Evolutionary conservation across 2,329 filamentous ascomycete genomes (phyloP).

Genomic region (Hirsutella minnesotensis): DNA sequence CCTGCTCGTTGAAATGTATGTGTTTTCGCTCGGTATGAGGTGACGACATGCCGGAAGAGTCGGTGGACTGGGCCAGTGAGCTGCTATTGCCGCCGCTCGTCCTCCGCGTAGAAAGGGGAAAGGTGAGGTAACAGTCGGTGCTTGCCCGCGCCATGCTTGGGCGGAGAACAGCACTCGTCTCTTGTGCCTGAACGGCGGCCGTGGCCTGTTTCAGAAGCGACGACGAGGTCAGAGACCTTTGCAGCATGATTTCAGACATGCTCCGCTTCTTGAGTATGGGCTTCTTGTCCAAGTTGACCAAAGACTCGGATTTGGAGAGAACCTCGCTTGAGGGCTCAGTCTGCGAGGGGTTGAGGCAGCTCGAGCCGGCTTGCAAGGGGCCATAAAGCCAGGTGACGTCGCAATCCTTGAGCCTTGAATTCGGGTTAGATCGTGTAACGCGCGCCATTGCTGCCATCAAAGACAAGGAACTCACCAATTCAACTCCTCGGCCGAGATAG

Average conservation of each 20-base stretch:
- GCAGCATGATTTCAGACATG: constrained; percentile 91
- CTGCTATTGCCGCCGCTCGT: constrained; percentile 52
- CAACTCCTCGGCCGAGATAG: constrained; percentile 78
- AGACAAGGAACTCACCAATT: constrained; percentile 58
- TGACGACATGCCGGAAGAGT: constrained; percentile 58
- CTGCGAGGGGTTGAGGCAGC: constrained; percentile 36
- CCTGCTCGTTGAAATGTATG: constrained; percentile 94
- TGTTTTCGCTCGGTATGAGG: constrained; percentile 62
- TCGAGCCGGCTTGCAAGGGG: constrained; percentile 65
- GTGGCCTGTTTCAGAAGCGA: constrained; percentile 84
- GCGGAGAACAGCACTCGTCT: constrained; percentile 41
- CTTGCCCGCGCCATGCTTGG: constrained; percentile 48
- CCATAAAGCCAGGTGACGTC: constrained; percentile 98
- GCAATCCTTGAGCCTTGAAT: constrained; percentile 92
- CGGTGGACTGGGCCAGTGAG: constrained; percentile 48
- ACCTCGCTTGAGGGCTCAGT: constrained; percentile 28
- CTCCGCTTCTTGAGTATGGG: constrained; percentile 94
- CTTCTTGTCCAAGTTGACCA: constrained; percentile 59
- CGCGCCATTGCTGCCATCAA: background rate
- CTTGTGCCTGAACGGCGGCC: constrained; percentile 73
- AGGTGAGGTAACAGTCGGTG: constrained; percentile 60
- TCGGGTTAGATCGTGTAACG: too few species aligned
- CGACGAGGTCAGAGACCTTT: constrained; percentile 75
- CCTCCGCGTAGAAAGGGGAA: constrained; percentile 49
- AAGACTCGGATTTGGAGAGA: constrained; percentile 47